Percentiles rank a stretch among this genome's conserved stretches.
phyloP scores from a whole-genome alignment of 768 basidiomycete species.

The Kwoniella sp. region DNA sequence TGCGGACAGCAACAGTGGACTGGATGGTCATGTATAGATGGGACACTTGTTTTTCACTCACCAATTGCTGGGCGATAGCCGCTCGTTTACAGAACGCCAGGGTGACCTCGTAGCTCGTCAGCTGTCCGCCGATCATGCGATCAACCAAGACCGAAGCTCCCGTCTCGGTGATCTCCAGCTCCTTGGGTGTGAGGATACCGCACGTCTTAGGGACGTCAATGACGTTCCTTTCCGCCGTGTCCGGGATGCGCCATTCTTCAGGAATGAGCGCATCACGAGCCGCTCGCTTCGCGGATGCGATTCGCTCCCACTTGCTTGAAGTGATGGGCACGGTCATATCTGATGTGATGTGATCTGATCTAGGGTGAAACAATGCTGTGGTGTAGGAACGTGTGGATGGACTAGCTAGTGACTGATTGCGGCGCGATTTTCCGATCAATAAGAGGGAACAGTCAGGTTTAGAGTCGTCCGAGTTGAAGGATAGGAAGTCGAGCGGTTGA shows the following conservation, averaged over 20 bases:
- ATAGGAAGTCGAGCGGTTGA: too few relatives aligned
- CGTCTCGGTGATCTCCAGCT: constrained; percentile 43
- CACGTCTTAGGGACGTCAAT: constrained; percentile 38
- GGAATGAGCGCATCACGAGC: constrained; percentile 39
- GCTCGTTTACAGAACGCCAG: constrained; percentile 44
- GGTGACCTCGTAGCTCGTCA: constrained; percentile 37
- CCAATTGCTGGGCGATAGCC: constrained; percentile 42
- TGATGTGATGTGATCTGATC: background rate
- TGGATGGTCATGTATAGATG: too few relatives aligned
- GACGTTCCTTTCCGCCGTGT: constrained; percentile 29
- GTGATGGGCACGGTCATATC: constrained; percentile 15
- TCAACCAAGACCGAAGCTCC: constrained; percentile 31
- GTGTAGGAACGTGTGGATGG: background rate
- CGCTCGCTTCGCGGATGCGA: constrained; percentile 28
- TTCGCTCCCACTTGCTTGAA: constrained; percentile 23
- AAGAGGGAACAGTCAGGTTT: too few relatives aligned
- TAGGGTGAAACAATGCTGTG: too few relatives aligned
- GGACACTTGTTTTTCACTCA: too few relatives aligned
- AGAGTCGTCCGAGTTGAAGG: too few relatives aligned
- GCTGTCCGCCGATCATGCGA: constrained; percentile 22
- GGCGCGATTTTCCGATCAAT: too few relatives aligned
- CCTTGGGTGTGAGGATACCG: constrained; percentile 31
- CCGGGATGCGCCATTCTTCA: constrained; percentile 30
- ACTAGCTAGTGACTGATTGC: background rate
- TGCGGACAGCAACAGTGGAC: too few relatives aligned